Percentiles rank a stretch among this genome's conserved stretches.
phyloP scores from a whole-genome alignment of 331 rosid genomes.

The Erythrophleum ivorense region DNA sequence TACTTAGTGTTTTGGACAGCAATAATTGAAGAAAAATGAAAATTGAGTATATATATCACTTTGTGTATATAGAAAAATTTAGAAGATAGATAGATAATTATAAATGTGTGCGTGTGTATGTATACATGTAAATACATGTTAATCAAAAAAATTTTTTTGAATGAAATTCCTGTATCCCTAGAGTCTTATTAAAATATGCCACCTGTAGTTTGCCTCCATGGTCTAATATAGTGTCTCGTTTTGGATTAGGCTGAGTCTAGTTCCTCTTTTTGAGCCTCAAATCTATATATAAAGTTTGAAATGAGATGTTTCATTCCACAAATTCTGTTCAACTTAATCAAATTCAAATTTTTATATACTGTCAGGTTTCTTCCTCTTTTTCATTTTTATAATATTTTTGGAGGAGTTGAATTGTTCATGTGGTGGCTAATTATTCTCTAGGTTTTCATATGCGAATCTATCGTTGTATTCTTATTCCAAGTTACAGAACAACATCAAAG shows the following conservation, averaged over 20 bases:
- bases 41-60: neutral
- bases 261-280: neutral
- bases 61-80: neutral
- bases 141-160: too few species aligned
- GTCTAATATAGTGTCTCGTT: neutral
- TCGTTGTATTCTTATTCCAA: constrained; percentile 38
- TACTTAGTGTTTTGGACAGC: neutral
- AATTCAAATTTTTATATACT: neutral
- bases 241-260: neutral
- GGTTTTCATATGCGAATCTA: neutral
- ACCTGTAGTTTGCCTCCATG: too few species aligned
- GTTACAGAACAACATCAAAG: constrained; percentile 29
- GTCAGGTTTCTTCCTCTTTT: too few species aligned
- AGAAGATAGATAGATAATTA: too few species aligned
- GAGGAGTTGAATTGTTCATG: neutral
- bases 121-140: too few species aligned
- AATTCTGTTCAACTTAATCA: neutral
- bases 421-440: neutral
- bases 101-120: too few species aligned
- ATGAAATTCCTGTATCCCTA: too few species aligned
- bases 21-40: too few species aligned
- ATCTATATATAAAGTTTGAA: too few species aligned
- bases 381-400: neutral
- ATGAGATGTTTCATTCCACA: too few species aligned
- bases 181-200: too few species aligned